Evolutionary conservation across 1,284 basidiomycete species (phyloP).

Genomic region (Pyrrhoderma noxium): DNA sequence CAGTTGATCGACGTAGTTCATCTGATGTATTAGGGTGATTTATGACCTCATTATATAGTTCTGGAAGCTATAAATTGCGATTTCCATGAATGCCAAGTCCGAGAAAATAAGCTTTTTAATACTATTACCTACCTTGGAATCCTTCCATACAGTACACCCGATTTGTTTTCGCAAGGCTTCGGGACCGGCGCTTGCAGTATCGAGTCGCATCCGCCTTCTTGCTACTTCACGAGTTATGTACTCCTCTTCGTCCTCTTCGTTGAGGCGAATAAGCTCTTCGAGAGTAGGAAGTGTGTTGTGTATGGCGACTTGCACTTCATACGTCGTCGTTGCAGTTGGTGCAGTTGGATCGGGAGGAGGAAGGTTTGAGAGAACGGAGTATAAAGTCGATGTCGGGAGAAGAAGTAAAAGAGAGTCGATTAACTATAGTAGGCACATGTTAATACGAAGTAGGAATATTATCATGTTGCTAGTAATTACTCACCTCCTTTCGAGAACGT

Average conservation of each 20-base stretch:
- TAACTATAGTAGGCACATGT: slow-evolving; percentile 38
- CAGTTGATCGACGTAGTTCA: slow-evolving; percentile 58
- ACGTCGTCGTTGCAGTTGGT: slow-evolving; percentile 55
- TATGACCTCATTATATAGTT: slow-evolving; percentile 65
- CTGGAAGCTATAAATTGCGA: slow-evolving; percentile 44
- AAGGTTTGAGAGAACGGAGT: slow-evolving; percentile 56
- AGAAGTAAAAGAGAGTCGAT: slow-evolving; percentile 60
- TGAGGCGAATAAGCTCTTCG: slow-evolving; percentile 57
- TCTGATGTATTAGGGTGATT: slow-evolving; percentile 74
- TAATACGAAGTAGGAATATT: slow-evolving; percentile 5
- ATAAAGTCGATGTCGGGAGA: slow-evolving; percentile 70
- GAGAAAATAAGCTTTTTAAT: background rate
- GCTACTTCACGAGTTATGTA: slow-evolving; percentile 59
- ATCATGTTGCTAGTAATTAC: too few species aligned
- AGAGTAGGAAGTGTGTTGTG: slow-evolving; percentile 61
- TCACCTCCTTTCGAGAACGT: slow-evolving; percentile 55
- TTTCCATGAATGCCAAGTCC: background rate
- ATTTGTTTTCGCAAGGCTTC: slow-evolving; percentile 66
- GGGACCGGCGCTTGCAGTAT: slow-evolving; percentile 41
- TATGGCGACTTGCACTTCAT: slow-evolving; percentile 54
- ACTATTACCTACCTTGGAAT: slow-evolving; percentile 44
- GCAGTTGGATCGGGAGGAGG: slow-evolving; percentile 72
- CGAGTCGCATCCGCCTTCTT: slow-evolving; percentile 68
- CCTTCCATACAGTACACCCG: slow-evolving; percentile 50
- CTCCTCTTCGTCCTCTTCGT: slow-evolving; percentile 54